Conservation (phyloP, 257 asterid species). For the Lavandula angustifolia region DNA sequence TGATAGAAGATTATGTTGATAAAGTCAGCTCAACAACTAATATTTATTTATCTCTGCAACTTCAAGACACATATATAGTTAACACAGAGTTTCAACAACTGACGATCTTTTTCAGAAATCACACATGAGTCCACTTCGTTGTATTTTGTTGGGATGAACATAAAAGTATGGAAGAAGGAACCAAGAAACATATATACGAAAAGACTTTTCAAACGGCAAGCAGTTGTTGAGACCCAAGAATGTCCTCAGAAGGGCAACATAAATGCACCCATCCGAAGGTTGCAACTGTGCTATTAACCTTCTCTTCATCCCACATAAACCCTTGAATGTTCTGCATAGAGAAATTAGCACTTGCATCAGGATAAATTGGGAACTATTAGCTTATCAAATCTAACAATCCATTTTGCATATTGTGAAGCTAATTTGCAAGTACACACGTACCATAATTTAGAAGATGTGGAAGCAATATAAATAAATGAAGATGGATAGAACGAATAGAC, state of each 20-base stretch:
- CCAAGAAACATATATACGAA: too few species aligned
- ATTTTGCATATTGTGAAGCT: too few species aligned
- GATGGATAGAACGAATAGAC: not conserved
- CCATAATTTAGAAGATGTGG: not conserved
- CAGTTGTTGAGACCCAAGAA: not conserved
- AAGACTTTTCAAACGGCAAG: slow-evolving; percentile 4
- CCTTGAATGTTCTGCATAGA: not conserved
- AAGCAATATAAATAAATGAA: not conserved
- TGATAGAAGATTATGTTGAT: not conserved
- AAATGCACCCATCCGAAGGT: slow-evolving; percentile 91
- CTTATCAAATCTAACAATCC: too few species aligned
- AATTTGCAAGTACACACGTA: not conserved
- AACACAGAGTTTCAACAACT: not conserved
- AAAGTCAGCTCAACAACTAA: slow-evolving; percentile 1
- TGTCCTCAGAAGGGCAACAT: slow-evolving; percentile 43
- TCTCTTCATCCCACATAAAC: not conserved
- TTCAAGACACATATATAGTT: slow-evolving; percentile 16
- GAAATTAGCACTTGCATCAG: not conserved
- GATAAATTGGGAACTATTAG: too few species aligned
- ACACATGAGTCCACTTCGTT: slow-evolving; percentile 18
- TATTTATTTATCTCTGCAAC: slow-evolving; percentile 20
- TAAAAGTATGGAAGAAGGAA: too few species aligned
- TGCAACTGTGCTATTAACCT: slow-evolving; percentile 57
- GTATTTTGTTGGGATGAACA: slow-evolving; percentile 19
- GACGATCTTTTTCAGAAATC: slow-evolving; percentile 11